Evolutionary conservation across 352 stramenopile genomes (phyloP).

Genomic region (Globisporangium nagaii): DNA sequence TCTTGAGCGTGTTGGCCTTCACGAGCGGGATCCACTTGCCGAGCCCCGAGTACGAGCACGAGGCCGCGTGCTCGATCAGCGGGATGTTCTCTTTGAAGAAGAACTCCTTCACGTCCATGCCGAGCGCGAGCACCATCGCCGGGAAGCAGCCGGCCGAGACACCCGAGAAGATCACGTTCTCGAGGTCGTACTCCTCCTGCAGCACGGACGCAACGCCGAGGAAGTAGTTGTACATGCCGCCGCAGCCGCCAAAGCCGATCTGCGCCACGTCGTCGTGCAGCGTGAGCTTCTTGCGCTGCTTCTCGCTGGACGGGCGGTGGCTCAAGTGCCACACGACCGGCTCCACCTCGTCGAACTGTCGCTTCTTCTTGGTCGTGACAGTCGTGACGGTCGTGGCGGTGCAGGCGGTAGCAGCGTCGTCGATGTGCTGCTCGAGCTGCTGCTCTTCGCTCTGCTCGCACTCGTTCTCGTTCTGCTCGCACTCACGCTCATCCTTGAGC

Average conservation of each 20-base stretch:
- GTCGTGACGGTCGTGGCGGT: neutral
- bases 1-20: slow-evolving; percentile 52
- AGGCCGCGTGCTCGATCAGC: slow-evolving; percentile 57
- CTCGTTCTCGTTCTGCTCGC: neutral
- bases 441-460: neutral
- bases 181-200: slow-evolving; percentile 72
- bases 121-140: slow-evolving; percentile 52
- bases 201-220: slow-evolving; percentile 70
- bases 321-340: slow-evolving; percentile 28
- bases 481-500: neutral
- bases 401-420: too few species aligned
- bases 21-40: slow-evolving; percentile 80
- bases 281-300: slow-evolving; percentile 45
- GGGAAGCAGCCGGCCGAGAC: slow-evolving; percentile 76
- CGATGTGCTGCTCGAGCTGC: neutral
- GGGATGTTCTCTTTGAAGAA: slow-evolving; percentile 81
- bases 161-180: slow-evolving; percentile 69
- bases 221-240: slow-evolving; percentile 87
- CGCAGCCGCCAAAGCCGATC: slow-evolving; percentile 76
- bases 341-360: slow-evolving; percentile 8
- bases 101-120: slow-evolving; percentile 71
- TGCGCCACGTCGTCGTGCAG: slow-evolving; percentile 53
- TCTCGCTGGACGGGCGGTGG: slow-evolving; percentile 7
- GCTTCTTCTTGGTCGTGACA: slow-evolving; percentile 3
- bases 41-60: slow-evolving; percentile 49